Conservation (phyloP, 192 early-diverging fungal genomes). For the Umbelopsis sp. region DNA sequence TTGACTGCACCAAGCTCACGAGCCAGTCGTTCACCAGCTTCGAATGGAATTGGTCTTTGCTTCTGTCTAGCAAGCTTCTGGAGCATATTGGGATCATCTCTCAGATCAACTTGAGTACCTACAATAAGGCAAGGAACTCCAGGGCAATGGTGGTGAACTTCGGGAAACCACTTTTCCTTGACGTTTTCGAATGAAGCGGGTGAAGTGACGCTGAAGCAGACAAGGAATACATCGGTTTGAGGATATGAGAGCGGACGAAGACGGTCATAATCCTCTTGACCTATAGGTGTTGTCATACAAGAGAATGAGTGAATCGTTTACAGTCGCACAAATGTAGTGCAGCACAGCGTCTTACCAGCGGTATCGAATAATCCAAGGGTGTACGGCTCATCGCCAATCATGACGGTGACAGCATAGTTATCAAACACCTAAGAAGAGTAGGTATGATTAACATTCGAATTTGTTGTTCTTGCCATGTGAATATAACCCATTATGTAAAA, state of each 20-base stretch:
- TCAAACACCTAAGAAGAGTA: constrained; percentile 71
- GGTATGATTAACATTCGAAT: too few relatives aligned
- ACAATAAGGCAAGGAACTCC: constrained; percentile 93
- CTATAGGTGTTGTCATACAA: constrained; percentile 40
- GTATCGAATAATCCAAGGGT: constrained; percentile 95
- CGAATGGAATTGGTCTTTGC: constrained; percentile 78
- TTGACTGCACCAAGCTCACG: constrained; percentile 86
- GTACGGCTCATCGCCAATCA: constrained; percentile 96
- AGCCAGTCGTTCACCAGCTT: constrained; percentile 81
- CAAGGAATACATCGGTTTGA: constrained; percentile 91
- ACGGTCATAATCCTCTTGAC: constrained; percentile 94
- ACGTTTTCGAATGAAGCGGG: constrained; percentile 94
- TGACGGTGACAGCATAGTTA: constrained; percentile 97
- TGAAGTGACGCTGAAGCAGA: constrained; percentile 89
- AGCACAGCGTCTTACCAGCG: constrained; percentile 52
- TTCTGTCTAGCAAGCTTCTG: constrained; percentile 78
- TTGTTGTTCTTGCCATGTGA: too few relatives aligned
- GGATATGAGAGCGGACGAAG: constrained; percentile 92
- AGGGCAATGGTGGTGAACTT: constrained; percentile 95
- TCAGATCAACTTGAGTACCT: constrained; percentile 85
- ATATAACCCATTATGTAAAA: too few relatives aligned
- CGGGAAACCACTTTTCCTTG: constrained; percentile 93
- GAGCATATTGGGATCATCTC: constrained; percentile 73
- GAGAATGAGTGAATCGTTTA: not conserved
- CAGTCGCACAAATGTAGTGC: not conserved